phyloP scores from a whole-genome alignment of 805 yeast genomes.

The Hanseniaspora osmophila region DNA sequence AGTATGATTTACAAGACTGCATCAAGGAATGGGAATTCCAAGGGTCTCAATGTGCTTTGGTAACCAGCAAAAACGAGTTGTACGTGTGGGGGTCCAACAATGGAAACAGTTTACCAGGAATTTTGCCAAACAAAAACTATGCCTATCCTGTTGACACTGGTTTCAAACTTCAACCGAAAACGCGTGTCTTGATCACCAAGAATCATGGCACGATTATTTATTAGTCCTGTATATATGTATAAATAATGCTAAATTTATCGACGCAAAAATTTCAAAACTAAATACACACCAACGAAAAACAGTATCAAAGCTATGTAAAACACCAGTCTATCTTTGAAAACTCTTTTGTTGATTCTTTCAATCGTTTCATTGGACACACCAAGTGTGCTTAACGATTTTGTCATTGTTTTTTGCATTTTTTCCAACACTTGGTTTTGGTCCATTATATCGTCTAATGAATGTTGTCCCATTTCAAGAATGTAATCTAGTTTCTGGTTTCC shows the following conservation, averaged over 20 bases:
- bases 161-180: not conserved
- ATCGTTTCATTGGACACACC: constrained; percentile 84
- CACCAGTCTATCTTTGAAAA: constrained; percentile 49
- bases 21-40: constrained; percentile 42
- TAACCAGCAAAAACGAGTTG: constrained; percentile 48
- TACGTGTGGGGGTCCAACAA: constrained; percentile 70
- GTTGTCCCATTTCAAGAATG: constrained; percentile 78
- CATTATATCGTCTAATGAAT: constrained; percentile 71
- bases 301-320: constrained; percentile 63
- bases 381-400: constrained; percentile 57
- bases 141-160: constrained; percentile 1
- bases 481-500: constrained; percentile 79
- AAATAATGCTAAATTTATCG: not conserved
- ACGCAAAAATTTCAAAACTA: constrained; percentile 31
- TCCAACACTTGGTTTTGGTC: constrained; percentile 67
- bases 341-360: constrained; percentile 61
- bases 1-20: constrained; percentile 28
- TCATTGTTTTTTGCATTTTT: constrained; percentile 47
- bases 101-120: constrained; percentile 13
- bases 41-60: constrained; percentile 42
- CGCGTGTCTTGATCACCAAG: not conserved
- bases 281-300: constrained; percentile 52
- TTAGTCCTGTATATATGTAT: not conserved
- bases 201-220: constrained; percentile 2
- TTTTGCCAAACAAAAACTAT: constrained; percentile 47